These are phyloP conservation scores for Alternaria sp. DNA, from an alignment of 2,329 filamentous ascomycete genomes.

Conservation along the genomic window DNA sequence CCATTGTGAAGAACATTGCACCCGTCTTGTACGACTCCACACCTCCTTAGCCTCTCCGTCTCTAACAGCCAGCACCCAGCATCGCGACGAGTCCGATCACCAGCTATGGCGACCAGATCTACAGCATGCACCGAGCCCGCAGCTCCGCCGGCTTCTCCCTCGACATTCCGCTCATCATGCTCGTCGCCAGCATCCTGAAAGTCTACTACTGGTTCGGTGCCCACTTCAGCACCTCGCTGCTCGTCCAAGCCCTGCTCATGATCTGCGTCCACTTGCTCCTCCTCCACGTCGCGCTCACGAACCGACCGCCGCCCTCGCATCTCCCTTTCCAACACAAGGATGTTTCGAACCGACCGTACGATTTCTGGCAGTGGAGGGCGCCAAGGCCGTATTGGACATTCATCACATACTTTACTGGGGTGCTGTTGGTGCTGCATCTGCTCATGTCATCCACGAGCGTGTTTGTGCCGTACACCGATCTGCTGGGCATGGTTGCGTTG, in stretches of 20 bases:
- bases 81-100: conserved; percentile 68
- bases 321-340: conserved; percentile 66
- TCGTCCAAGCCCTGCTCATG: conserved; percentile 67
- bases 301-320: conserved; percentile 56
- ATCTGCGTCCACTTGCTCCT: conserved; percentile 64
- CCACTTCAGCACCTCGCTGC: conserved; percentile 64
- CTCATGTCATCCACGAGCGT: conserved; percentile 65
- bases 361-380: conserved; percentile 83
- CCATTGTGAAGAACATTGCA: conserved; percentile 45
- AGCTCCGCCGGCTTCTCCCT: conserved; percentile 69
- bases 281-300: conserved; percentile 66
- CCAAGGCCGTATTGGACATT: conserved; percentile 83
- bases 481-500: conserved; percentile 77
- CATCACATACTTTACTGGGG: conserved; percentile 69
- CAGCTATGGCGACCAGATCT: conserved; percentile 71
- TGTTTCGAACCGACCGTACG: conserved; percentile 67
- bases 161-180: conserved; percentile 72
- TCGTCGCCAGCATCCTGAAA: conserved; percentile 68
- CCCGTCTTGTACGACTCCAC: conserved; percentile 44
- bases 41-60: background rate
- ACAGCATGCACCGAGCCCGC: conserved; percentile 66
- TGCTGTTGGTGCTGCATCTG: conserved; percentile 69
- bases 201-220: conserved; percentile 71
- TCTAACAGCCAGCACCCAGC: conserved; percentile 44
- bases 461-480: conserved; percentile 69